phyloP scores from a whole-genome alignment of 768 basidiomycete species.

The Suillus hirtellus region DNA sequence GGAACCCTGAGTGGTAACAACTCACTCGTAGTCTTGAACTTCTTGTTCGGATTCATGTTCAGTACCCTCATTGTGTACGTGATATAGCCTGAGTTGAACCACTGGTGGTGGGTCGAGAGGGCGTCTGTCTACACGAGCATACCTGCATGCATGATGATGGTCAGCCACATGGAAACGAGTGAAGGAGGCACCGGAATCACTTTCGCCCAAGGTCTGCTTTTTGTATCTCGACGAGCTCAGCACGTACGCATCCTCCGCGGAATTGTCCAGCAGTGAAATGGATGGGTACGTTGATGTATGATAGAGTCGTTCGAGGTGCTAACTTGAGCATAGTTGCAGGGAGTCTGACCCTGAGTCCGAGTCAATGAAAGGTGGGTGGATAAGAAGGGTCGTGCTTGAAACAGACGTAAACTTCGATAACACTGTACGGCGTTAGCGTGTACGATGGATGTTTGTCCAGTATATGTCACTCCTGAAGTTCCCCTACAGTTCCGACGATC shows the following conservation, averaged over 20 bases:
- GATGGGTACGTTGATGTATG: conserved; percentile 43
- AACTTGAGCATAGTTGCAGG: neutral
- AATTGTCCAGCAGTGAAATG: conserved; percentile 62
- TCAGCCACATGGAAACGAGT: conserved; percentile 11
- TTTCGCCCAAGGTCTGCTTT: conserved; percentile 70
- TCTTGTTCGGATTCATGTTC: conserved; percentile 46
- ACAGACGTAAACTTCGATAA: neutral
- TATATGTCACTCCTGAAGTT: neutral
- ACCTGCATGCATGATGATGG: conserved; percentile 36
- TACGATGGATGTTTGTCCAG: neutral
- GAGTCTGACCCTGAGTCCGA: neutral
- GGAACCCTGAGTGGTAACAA: neutral
- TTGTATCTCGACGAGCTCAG: conserved; percentile 60
- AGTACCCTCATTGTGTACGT: conserved; percentile 42
- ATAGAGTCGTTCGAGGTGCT: conserved; percentile 30
- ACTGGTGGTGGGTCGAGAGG: conserved; percentile 71
- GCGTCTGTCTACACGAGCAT: conserved; percentile 60
- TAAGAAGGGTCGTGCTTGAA: neutral
- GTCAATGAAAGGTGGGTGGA: neutral
- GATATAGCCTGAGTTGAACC: conserved; percentile 51
- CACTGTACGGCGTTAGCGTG: neutral
- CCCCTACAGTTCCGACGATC: neutral
- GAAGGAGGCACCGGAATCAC: conserved; percentile 34
- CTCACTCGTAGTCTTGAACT: conserved; percentile 51
- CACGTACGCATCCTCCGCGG: conserved; percentile 52